Evolutionary conservation across 371 early-diverging fungal species (phyloP).

Genomic region (Syncephalastrum sp.): DNA sequence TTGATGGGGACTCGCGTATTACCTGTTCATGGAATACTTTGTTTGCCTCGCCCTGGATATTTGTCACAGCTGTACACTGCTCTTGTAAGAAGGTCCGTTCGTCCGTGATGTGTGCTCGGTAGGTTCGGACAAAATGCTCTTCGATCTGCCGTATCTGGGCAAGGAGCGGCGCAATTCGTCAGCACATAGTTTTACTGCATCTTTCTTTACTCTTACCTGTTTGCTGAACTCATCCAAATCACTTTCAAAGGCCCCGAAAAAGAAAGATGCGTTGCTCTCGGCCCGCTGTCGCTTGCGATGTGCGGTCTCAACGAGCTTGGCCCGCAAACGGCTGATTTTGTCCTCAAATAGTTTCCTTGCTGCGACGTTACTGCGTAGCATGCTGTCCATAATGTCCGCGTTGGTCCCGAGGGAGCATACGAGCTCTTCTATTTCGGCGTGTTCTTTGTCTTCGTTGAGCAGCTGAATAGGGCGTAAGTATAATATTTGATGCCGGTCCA

Average conservation of each 20-base stretch:
- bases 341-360: slow-evolving; percentile 10
- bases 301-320: slow-evolving; percentile 10
- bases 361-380: slow-evolving; percentile 9
- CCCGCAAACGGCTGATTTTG: slow-evolving; percentile 10
- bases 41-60: slow-evolving; percentile 8
- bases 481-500: not conserved
- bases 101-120: slow-evolving; percentile 11
- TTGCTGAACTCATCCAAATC: slow-evolving; percentile 7
- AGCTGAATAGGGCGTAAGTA: not conserved
- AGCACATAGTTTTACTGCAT: not conserved
- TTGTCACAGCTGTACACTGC: slow-evolving; percentile 5
- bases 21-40: slow-evolving; percentile 1
- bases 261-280: slow-evolving; percentile 10
- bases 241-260: slow-evolving; percentile 9
- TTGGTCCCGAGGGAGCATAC: slow-evolving; percentile 12
- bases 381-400: slow-evolving; percentile 12
- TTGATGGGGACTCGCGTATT: too few species aligned
- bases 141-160: slow-evolving; percentile 11
- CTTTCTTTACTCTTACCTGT: not conserved
- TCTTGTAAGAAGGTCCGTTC: slow-evolving; percentile 4
- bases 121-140: slow-evolving; percentile 12
- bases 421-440: slow-evolving; percentile 8
- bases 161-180: not conserved
- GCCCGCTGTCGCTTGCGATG: slow-evolving; percentile 7
- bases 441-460: slow-evolving; percentile 3